A percentile compares a stretch with the other conserved stretches of the same genome.
Evolutionary conservation across 345 rosid genomes (phyloP).

Genomic region (Eucalyptus tenuipes): DNA sequence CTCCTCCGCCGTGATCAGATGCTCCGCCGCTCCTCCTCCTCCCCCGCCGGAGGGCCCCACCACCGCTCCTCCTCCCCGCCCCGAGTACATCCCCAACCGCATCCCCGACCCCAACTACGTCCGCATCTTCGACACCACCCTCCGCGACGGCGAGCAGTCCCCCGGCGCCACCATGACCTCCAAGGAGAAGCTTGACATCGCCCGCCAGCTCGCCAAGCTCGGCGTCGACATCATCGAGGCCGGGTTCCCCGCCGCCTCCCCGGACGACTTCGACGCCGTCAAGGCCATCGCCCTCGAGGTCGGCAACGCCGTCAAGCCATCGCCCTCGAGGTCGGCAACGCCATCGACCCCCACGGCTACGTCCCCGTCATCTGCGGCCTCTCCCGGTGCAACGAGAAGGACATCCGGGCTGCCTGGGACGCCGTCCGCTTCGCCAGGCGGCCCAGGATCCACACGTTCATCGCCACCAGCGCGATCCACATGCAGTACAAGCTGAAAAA

Average conservation of each 20-base stretch:
- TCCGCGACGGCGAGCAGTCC: slow-evolving; percentile 98
- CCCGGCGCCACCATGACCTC: slow-evolving; percentile 95
- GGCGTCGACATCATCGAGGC: slow-evolving; percentile 94
- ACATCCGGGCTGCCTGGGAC: slow-evolving; percentile 76
- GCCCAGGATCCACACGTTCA: slow-evolving; percentile 80
- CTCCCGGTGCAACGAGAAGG: slow-evolving; percentile 77
- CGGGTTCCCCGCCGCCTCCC: slow-evolving; percentile 86
- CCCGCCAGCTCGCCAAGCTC: slow-evolving; percentile 75
- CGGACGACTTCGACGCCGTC: slow-evolving; percentile 89
- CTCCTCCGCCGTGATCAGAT: not conserved
- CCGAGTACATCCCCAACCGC: slow-evolving; percentile 56
- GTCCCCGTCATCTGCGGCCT: slow-evolving; percentile 94
- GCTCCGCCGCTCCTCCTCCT: not conserved
- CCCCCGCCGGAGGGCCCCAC: not conserved
- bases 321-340: slow-evolving; percentile 67
- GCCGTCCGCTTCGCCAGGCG: slow-evolving; percentile 73
- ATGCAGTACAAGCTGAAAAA: slow-evolving; percentile 73
- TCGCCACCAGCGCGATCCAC: slow-evolving; percentile 83
- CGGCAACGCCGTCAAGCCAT: slow-evolving; percentile 64
- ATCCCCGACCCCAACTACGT: slow-evolving; percentile 70
- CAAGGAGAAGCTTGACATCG: slow-evolving; percentile 80
- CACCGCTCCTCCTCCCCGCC: slow-evolving; percentile 17
- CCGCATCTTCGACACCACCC: slow-evolving; percentile 90
- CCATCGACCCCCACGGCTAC: slow-evolving; percentile 44
- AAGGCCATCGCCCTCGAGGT: slow-evolving; percentile 57